phyloP scores from a whole-genome alignment of 768 basidiomycete species.

The Rhodotorula paludigena region DNA sequence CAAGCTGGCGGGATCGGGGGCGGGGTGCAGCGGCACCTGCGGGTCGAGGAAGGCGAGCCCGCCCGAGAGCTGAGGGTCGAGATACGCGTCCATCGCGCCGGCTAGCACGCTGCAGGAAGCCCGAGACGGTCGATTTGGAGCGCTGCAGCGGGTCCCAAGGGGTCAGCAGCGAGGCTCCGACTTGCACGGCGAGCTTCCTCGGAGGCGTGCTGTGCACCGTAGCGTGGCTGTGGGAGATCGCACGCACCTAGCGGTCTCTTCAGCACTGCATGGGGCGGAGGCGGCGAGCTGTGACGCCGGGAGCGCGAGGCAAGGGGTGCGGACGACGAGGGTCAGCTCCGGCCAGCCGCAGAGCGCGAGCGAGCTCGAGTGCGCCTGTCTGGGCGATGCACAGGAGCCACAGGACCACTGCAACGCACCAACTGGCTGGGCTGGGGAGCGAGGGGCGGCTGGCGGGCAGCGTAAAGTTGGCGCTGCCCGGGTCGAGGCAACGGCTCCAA shows the following conservation, averaged over 20 bases:
- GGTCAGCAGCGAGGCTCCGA: too few species aligned
- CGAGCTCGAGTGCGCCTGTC: too few species aligned
- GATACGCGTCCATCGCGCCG: conserved; percentile 15
- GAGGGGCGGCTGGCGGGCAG: too few species aligned
- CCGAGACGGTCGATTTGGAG: background rate
- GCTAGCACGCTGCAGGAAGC: background rate
- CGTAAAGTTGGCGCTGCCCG: too few species aligned
- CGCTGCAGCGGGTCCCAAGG: background rate
- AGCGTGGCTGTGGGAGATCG: background rate
- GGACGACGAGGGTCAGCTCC: too few species aligned
- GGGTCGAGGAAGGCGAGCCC: conserved; percentile 25
- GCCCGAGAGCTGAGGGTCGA: conserved; percentile 21
- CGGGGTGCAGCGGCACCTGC: background rate
- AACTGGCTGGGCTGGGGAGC: too few species aligned
- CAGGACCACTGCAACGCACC: too few species aligned
- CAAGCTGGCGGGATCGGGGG: conserved; percentile 1
- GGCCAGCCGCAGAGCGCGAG: too few species aligned
- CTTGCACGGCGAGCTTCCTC: too few species aligned
- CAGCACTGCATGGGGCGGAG: background rate
- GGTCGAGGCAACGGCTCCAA: too few species aligned
- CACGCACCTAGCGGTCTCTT: background rate
- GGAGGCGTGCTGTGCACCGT: too few species aligned
- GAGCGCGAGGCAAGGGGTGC: background rate
- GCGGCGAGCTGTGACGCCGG: background rate
- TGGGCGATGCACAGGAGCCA: too few species aligned